These are phyloP conservation scores for Colletotrichum liriopes DNA, from an alignment of 2,329 filamentous ascomycete species.

Conservation along the genomic window DNA sequence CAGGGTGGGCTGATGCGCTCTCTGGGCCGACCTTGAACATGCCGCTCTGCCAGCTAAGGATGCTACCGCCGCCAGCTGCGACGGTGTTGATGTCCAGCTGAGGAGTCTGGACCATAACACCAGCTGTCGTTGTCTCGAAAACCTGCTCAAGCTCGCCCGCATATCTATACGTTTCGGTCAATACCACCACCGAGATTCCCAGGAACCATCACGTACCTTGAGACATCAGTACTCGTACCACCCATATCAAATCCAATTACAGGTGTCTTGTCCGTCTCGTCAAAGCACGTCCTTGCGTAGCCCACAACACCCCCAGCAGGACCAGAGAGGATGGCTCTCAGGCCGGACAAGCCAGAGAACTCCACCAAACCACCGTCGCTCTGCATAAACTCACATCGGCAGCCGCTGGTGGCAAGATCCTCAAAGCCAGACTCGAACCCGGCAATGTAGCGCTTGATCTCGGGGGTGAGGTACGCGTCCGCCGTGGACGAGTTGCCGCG, in stretches of 20 bases:
- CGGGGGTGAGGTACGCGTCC: constrained; percentile 83
- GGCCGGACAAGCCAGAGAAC: constrained; percentile 75
- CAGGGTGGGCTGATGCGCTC: constrained; percentile 79
- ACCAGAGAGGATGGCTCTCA: constrained; percentile 80
- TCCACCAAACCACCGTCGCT: constrained; percentile 68
- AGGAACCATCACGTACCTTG: constrained; percentile 68
- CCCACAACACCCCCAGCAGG: constrained; percentile 87
- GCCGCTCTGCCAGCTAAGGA: constrained; percentile 80
- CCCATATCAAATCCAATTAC: constrained; percentile 83
- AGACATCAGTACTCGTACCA: constrained; percentile 83
- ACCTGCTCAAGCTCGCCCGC: constrained; percentile 52
- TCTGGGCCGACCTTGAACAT: constrained; percentile 82
- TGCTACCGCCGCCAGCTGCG: constrained; percentile 79
- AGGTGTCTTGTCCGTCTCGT: constrained; percentile 75
- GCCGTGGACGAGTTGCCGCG: constrained; percentile 83
- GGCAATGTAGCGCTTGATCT: constrained; percentile 78
- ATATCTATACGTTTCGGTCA: constrained; percentile 14
- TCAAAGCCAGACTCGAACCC: constrained; percentile 58
- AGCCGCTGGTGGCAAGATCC: constrained; percentile 65
- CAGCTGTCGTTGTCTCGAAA: constrained; percentile 84
- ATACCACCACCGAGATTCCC: rapidly evolving
- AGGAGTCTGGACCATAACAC: constrained; percentile 69
- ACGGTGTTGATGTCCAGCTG: constrained; percentile 80
- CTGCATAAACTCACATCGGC: constrained; percentile 82
- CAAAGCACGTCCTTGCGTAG: constrained; percentile 82